phyloP scores from a whole-genome alignment of 306 rosid species.

The Quillaja saponaria region DNA sequence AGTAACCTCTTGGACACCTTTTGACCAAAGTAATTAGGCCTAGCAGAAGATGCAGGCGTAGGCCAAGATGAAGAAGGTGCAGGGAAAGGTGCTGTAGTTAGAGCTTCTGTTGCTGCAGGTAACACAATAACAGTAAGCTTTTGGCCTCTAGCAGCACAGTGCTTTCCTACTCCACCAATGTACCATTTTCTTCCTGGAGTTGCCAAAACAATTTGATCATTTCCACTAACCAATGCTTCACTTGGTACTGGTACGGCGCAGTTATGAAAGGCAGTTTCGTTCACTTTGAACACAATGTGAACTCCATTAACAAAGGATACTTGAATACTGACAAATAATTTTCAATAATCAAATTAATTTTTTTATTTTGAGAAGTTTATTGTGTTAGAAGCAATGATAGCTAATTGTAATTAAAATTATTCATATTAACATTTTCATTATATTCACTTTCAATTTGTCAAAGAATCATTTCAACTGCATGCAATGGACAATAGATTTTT shows the following conservation, averaged over 20 bases:
- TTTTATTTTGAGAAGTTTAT: too few species aligned
- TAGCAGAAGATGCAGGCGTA: too few species aligned
- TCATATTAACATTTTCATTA: too few species aligned
- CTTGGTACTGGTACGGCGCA: not conserved
- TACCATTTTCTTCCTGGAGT: conserved; percentile 31
- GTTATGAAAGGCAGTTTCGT: conserved; percentile 14
- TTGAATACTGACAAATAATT: conserved; percentile 25
- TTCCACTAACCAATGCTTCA: not conserved
- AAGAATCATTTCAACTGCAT: not conserved
- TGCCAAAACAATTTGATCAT: conserved; percentile 11
- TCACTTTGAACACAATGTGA: conserved; percentile 33
- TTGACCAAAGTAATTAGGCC: too few species aligned
- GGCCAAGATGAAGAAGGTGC: too few species aligned
- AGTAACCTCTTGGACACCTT: too few species aligned
- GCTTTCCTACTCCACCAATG: not conserved
- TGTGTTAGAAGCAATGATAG: too few species aligned
- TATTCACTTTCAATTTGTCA: too few species aligned
- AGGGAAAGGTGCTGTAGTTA: not conserved
- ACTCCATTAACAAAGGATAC: not conserved
- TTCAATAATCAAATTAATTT: not conserved
- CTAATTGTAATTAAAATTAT: too few species aligned
- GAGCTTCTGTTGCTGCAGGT: too few species aligned
- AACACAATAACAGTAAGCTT: conserved; percentile 24
- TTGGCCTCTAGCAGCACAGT: not conserved
- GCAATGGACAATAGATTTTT: too few species aligned